A percentile compares a stretch with the other conserved stretches of the same genome.
Evolutionary conservation across 768 basidiomycete genomes (phyloP).

Genomic region (Harrya chromipes): DNA sequence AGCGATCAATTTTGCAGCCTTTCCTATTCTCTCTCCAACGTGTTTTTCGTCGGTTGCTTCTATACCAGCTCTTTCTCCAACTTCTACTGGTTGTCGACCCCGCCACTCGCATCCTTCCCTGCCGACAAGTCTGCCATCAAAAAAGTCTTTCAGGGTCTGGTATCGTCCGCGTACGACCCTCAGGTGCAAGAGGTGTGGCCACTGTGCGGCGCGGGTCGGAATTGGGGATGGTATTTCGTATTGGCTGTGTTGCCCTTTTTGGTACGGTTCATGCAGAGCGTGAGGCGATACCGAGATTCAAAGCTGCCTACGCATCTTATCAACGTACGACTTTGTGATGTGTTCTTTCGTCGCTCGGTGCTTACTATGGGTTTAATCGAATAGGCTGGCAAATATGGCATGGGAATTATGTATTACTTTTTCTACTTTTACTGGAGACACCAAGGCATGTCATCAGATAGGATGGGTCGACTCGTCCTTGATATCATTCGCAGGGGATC

Average conservation of each 20-base stretch:
- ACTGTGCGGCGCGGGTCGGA: conserved; percentile 34
- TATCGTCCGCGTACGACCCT: conserved; percentile 14
- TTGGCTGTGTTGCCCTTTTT: conserved; percentile 64
- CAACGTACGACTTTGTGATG: conserved; percentile 55
- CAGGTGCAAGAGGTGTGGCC: conserved; percentile 46
- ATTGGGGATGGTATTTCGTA: conserved; percentile 62
- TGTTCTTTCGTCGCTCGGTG: background rate
- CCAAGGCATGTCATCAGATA: conserved; percentile 38
- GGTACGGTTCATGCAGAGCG: conserved; percentile 78
- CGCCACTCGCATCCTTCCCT: background rate
- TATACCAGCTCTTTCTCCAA: conserved; percentile 40
- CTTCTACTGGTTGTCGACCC: background rate
- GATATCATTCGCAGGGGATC: conserved; percentile 22
- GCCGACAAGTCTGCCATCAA: background rate
- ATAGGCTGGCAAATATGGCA: conserved; percentile 81
- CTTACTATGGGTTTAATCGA: background rate
- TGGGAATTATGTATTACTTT: conserved; percentile 60
- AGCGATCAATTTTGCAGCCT: conserved; percentile 85
- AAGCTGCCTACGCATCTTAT: conserved; percentile 71
- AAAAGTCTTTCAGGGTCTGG: background rate
- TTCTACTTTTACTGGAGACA: conserved; percentile 79
- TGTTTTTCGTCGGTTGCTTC: conserved; percentile 71
- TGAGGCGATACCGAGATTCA: conserved; percentile 84
- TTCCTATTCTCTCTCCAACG: conserved; percentile 63
- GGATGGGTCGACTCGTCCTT: background rate